phyloP scores from a whole-genome alignment of 2,329 filamentous ascomycete genomes.

The Verticillium nubilum region DNA sequence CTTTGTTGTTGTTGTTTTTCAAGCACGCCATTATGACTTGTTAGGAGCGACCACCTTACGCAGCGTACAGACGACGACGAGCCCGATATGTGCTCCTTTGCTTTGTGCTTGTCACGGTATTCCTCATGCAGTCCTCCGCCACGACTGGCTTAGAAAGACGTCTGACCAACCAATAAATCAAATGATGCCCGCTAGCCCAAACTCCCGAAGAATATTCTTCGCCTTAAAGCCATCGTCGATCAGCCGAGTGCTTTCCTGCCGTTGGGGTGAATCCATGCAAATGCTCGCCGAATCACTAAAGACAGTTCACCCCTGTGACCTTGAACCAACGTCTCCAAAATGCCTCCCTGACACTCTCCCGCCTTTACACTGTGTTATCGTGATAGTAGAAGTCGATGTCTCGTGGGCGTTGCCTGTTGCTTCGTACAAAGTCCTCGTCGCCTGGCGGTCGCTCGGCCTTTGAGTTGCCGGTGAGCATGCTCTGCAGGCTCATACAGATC shows the following conservation, averaged over 20 bases:
- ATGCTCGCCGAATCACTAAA: background rate
- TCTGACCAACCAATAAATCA: background rate
- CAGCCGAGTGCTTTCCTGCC: background rate
- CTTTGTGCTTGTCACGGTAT: background rate
- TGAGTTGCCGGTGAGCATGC: slow-evolving; percentile 93
- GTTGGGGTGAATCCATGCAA: background rate
- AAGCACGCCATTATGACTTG: too few species aligned
- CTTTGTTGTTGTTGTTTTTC: too few species aligned
- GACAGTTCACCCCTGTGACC: background rate
- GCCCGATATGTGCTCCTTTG: too few species aligned
- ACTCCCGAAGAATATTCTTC: background rate
- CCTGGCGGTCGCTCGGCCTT: slow-evolving; percentile 88
- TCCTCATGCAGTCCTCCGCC: background rate
- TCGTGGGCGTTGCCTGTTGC: slow-evolving; percentile 71
- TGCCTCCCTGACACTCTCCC: background rate
- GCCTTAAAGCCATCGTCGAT: background rate
- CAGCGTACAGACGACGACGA: too few species aligned
- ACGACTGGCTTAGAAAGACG: background rate
- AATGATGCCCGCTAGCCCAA: background rate
- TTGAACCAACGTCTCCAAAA: background rate
- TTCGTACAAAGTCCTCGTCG: slow-evolving; percentile 81
- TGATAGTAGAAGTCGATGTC: slow-evolving; percentile 95
- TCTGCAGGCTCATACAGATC: slow-evolving; percentile 94
- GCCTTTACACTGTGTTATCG: slow-evolving; percentile 66
- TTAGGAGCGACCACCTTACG: too few species aligned